These are phyloP conservation scores for Porcisia deanei DNA, from an alignment of 208 protist genomes.

Conservation along the genomic window DNA sequence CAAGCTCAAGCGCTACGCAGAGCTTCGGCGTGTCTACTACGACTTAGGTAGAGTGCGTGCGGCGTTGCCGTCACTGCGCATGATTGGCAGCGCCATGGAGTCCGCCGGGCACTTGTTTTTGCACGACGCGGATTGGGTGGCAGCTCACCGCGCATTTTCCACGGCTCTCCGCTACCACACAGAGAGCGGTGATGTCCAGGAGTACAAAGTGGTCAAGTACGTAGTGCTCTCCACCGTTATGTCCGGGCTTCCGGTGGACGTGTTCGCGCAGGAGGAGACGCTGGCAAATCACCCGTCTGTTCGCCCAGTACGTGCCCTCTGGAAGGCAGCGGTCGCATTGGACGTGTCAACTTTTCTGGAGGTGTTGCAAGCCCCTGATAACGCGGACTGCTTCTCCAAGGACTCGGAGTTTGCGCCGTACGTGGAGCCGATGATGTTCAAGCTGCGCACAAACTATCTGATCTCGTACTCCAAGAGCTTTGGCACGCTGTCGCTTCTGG, in stretches of 20 bases:
- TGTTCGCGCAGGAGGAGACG: slow-evolving; percentile 32
- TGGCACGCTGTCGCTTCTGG: slow-evolving; percentile 51
- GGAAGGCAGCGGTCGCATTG: slow-evolving; percentile 34
- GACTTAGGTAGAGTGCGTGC: slow-evolving; percentile 33
- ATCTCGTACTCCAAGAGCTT: slow-evolving; percentile 90
- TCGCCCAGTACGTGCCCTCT: slow-evolving; percentile 29
- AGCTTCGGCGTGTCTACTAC: slow-evolving; percentile 51
- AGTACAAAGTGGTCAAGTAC: slow-evolving; percentile 87
- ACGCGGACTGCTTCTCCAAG: slow-evolving; percentile 60
- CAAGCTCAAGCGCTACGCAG: slow-evolving; percentile 23
- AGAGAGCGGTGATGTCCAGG: slow-evolving; percentile 93
- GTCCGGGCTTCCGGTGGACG: slow-evolving; percentile 32
- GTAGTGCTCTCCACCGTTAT: slow-evolving; percentile 93
- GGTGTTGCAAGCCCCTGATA: slow-evolving; percentile 66
- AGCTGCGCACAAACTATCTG: slow-evolving; percentile 92
- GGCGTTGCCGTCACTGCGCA: slow-evolving; percentile 87
- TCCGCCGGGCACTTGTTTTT: slow-evolving; percentile 89
- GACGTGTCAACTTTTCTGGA: slow-evolving; percentile 88
- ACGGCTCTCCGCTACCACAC: slow-evolving; percentile 93
- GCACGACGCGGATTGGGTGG: slow-evolving; percentile 84
- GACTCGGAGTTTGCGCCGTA: slow-evolving; percentile 93
- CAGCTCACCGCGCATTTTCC: slow-evolving; percentile 94
- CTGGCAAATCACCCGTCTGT: slow-evolving; percentile 43
- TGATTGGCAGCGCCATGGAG: slow-evolving; percentile 93
- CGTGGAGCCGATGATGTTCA: slow-evolving; percentile 90